Evolutionary conservation across 352 stramenopile genomes (phyloP).

Genomic region (Phytophthora europaea): DNA sequence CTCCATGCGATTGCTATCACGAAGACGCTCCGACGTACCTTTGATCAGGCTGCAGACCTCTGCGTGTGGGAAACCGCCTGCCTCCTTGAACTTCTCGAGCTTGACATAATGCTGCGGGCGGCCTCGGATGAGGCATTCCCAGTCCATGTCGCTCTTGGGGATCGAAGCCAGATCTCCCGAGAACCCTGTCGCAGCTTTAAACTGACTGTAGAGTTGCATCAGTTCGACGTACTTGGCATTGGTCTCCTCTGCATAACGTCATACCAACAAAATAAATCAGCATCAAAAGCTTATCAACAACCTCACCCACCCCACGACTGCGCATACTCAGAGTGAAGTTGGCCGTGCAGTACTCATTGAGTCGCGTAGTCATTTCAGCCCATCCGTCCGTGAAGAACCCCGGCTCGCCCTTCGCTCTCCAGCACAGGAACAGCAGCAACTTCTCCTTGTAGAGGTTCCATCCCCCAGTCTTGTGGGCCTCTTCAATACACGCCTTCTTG

Average conservation of each 20-base stretch:
- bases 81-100: conserved; percentile 38
- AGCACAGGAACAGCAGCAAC: conserved; percentile 46
- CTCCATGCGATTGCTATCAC: background rate
- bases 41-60: conserved; percentile 45
- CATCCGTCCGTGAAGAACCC: conserved; percentile 35
- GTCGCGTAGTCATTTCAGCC: conserved; percentile 29
- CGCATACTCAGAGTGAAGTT: conserved; percentile 39
- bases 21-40: conserved; percentile 15
- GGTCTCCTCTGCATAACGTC: conserved; percentile 33
- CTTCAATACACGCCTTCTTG: conserved; percentile 27
- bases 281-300: background rate
- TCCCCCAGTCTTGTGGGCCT: background rate
- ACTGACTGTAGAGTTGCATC: conserved; percentile 41
- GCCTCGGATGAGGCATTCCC: conserved; percentile 41
- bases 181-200: conserved; percentile 42
- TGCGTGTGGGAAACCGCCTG: conserved; percentile 36
- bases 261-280: background rate
- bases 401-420: conserved; percentile 35
- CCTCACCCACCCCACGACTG: background rate
- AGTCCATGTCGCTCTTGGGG: conserved; percentile 38
- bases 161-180: conserved; percentile 11
- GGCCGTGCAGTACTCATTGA: conserved; percentile 36
- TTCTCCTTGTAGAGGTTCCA: conserved; percentile 34
- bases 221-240: conserved; percentile 48
- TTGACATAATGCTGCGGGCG: conserved; percentile 30